Evolutionary conservation across 257 asterid genomes (phyloP).

Genomic region (Solanum appendiculatum): DNA sequence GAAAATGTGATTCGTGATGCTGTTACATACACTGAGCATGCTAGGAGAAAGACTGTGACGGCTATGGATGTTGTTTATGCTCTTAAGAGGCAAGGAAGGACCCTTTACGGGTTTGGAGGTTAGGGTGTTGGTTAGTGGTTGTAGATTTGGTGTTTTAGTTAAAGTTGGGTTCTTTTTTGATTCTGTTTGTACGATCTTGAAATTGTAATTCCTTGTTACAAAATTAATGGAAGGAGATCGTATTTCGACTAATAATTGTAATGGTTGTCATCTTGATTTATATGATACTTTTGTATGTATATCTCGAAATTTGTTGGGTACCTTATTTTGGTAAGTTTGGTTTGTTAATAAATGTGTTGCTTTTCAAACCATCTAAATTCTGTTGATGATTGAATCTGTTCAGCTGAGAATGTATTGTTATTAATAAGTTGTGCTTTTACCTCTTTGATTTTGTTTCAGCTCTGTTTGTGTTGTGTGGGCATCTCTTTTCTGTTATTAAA

Average conservation of each 20-base stretch:
- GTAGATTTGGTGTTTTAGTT: not conserved
- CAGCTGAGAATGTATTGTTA: no score
- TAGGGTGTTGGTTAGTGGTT: not conserved
- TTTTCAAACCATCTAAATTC: not conserved
- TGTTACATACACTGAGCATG: constrained; percentile 11
- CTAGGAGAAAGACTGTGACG: constrained; percentile 13
- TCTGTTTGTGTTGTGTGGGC: no score
- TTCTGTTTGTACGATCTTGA: not conserved
- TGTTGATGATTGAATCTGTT: not conserved
- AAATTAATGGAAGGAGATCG: not conserved
- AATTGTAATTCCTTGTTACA: not conserved
- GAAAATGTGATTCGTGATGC: constrained; percentile 15
- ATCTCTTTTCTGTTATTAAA: not conserved
- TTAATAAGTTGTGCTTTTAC: not conserved
- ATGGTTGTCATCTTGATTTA: not conserved
- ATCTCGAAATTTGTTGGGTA: not conserved
- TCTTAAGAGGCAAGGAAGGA: constrained; percentile 11
- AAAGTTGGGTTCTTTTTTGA: not conserved
- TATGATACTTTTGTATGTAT: no score
- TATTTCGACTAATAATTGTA: not conserved
- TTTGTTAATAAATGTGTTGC: not conserved
- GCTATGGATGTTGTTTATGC: constrained; percentile 16
- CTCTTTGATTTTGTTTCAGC: not conserved
- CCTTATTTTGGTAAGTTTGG: not conserved
- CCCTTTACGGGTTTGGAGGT: constrained; percentile 13